phyloP scores from a whole-genome alignment of 345 rosid genomes.

The Nephelium lappaceum region DNA sequence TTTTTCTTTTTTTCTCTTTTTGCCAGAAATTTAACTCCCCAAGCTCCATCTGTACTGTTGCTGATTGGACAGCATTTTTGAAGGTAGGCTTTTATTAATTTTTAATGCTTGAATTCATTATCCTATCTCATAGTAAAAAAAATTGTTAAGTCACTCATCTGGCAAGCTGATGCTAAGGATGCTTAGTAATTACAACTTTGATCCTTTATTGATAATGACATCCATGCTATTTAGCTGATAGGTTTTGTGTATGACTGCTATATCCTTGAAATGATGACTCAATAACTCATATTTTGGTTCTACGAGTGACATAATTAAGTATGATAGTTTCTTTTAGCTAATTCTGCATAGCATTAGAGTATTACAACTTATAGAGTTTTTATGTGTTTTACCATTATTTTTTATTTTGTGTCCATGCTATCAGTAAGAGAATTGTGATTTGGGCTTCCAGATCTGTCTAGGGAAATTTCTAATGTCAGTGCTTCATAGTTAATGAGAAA shows the following conservation, averaged over 20 bases:
- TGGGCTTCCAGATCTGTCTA: background rate
- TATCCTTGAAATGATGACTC: background rate
- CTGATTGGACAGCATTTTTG: slow-evolving; percentile 87
- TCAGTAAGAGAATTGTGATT: background rate
- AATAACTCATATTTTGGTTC: background rate
- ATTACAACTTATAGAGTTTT: background rate
- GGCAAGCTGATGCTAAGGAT: slow-evolving; percentile 9
- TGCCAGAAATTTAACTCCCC: slow-evolving; percentile 93
- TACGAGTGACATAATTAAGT: background rate
- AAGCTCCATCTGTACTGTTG: slow-evolving; percentile 62
- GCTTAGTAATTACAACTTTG: background rate
- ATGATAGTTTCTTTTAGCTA: background rate
- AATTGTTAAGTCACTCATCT: slow-evolving; percentile 1
- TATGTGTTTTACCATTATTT: background rate
- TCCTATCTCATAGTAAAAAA: slow-evolving; percentile 8
- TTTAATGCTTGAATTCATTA: slow-evolving; percentile 16
- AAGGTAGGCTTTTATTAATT: slow-evolving; percentile 53
- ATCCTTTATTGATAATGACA: background rate
- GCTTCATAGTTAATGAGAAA: background rate
- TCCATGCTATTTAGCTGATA: background rate
- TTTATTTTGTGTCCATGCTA: background rate
- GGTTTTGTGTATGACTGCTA: background rate
- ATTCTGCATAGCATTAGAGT: background rate
- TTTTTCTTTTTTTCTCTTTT: slow-evolving; percentile 24
- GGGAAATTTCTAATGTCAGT: background rate